These are phyloP conservation scores for Exophiala sp. DNA, from an alignment of 2,329 filamentous ascomycete genomes.

Conservation along the genomic window DNA sequence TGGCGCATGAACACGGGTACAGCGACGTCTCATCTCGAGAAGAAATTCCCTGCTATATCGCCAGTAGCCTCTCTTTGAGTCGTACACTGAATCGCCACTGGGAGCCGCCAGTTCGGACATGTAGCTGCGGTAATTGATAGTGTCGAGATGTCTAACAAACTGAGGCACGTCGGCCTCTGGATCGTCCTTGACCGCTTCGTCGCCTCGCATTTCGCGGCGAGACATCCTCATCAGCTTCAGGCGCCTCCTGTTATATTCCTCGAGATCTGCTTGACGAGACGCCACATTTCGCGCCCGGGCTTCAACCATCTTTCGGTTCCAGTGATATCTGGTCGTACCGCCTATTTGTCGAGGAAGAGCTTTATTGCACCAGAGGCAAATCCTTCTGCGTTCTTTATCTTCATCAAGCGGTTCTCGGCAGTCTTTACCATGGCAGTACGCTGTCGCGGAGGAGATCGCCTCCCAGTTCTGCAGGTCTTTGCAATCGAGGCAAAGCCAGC, in stretches of 20 bases:
- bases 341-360: constrained; percentile 26
- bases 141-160: constrained; percentile 28
- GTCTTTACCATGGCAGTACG: constrained; percentile 28
- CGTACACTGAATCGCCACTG: constrained; percentile 23
- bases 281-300: constrained; percentile 23
- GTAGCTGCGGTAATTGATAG: constrained; percentile 26
- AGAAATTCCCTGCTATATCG: constrained; percentile 21
- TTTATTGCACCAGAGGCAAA: constrained; percentile 33
- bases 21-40: constrained; percentile 9
- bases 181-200: constrained; percentile 24
- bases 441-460: constrained; percentile 17
- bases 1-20: neutral
- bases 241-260: constrained; percentile 25
- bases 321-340: constrained; percentile 25
- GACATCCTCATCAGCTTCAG: constrained; percentile 24
- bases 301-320: constrained; percentile 27
- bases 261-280: constrained; percentile 25
- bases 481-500: constrained; percentile 31
- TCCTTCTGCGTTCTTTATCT: constrained; percentile 30
- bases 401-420: constrained; percentile 26
- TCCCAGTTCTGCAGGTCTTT: constrained; percentile 30
- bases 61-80: constrained; percentile 29
- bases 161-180: constrained; percentile 24
- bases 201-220: constrained; percentile 27
- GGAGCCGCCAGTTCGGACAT: constrained; percentile 20